phyloP scores from a whole-genome alignment of 2,329 filamentous ascomycete genomes.

The Verticillium dahliae region DNA sequence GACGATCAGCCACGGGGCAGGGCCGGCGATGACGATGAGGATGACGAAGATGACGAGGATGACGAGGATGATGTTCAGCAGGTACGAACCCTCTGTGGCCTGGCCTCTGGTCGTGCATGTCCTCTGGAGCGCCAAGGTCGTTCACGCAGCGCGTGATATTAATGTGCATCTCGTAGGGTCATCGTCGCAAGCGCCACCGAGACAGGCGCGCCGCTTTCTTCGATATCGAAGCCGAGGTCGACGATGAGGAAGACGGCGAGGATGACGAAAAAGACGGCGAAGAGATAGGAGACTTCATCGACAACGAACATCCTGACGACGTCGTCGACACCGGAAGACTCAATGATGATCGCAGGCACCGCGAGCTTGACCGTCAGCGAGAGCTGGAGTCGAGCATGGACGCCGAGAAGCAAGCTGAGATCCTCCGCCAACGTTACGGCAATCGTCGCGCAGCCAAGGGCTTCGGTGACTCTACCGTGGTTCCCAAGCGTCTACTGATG shows the following conservation, averaged over 20 bases:
- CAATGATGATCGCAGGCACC: slow-evolving; percentile 84
- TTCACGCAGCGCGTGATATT: background rate
- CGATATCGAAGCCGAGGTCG: slow-evolving; percentile 97
- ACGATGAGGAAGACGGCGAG: slow-evolving; percentile 83
- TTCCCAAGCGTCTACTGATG: slow-evolving; percentile 79
- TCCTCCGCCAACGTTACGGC: slow-evolving; percentile 82
- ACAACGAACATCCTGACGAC: slow-evolving; percentile 87
- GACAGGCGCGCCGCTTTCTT: slow-evolving; percentile 80
- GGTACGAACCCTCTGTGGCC: slow-evolving; percentile 24
- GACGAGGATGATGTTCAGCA: slow-evolving; percentile 64
- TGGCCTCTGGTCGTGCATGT: background rate
- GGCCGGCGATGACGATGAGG: slow-evolving; percentile 37
- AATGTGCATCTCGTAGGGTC: slow-evolving; percentile 32
- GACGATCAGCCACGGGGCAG: slow-evolving; percentile 29
- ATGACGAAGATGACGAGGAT: slow-evolving; percentile 59
- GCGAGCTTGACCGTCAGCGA: slow-evolving; percentile 87
- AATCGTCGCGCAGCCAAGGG: slow-evolving; percentile 62
- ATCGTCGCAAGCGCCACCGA: slow-evolving; percentile 76
- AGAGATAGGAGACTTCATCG: slow-evolving; percentile 76
- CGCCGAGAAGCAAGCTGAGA: slow-evolving; percentile 86
- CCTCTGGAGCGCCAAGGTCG: background rate
- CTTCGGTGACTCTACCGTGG: slow-evolving; percentile 63
- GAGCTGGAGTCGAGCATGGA: slow-evolving; percentile 85
- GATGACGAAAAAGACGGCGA: slow-evolving; percentile 87
- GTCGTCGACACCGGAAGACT: slow-evolving; percentile 72